These are phyloP conservation scores for Eucalyptus urophylla DNA, from an alignment of 345 rosid genomes.

Conservation along the genomic window DNA sequence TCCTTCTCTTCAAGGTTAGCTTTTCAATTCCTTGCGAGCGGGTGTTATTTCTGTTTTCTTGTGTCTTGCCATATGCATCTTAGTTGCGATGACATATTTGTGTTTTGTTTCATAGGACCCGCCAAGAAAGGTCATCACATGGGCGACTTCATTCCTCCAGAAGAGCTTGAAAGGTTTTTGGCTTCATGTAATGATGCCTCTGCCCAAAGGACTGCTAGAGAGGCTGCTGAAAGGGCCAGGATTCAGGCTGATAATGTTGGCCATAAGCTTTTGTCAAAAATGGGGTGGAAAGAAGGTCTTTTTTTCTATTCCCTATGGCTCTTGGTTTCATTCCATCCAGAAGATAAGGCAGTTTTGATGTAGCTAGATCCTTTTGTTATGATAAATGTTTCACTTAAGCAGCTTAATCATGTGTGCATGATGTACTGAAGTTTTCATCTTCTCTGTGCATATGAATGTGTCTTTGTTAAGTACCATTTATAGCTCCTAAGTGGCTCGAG, in stretches of 20 bases:
- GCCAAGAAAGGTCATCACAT: conserved; percentile 88
- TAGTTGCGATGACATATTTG: not conserved
- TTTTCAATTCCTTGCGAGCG: not conserved
- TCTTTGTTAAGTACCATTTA: not conserved
- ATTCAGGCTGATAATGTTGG: conserved; percentile 98
- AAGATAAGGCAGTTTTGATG: not conserved
- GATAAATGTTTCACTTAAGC: not conserved
- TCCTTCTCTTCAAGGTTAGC: conserved; percentile 69
- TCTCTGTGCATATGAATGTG: not conserved
- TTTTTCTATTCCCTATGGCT: not conserved
- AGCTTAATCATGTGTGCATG: not conserved
- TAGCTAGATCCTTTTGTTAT: not conserved
- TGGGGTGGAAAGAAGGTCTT: conserved; percentile 99
- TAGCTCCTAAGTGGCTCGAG: not conserved
- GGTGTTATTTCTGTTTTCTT: not conserved
- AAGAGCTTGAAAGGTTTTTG: conserved; percentile 91
- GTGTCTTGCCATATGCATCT: not conserved
- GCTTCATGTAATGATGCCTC: conserved; percentile 70
- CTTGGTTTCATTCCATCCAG: not conserved
- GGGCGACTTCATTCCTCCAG: conserved; percentile 94
- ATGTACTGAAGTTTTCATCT: not conserved
- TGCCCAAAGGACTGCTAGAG: conserved; percentile 48
- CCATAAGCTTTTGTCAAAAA: conserved; percentile 84
- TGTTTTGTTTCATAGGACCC: conserved; percentile 2
- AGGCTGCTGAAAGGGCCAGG: conserved; percentile 65